Evolutionary conservation across 2,329 filamentous ascomycete genomes (phyloP).

Genomic region (Penicillium capsulatum): DNA sequence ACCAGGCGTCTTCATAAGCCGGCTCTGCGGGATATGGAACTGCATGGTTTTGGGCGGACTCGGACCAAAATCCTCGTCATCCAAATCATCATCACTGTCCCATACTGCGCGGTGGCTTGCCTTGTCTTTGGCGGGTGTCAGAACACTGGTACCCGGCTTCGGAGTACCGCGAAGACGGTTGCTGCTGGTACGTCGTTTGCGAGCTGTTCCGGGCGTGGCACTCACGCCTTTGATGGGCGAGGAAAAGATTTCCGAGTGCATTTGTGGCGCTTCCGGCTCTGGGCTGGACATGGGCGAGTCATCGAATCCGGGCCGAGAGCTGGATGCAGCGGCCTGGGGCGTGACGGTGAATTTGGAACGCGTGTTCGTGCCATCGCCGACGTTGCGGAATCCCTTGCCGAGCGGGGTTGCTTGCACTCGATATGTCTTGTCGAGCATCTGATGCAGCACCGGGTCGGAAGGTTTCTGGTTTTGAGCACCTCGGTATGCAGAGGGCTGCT

Average conservation of each 20-base stretch:
- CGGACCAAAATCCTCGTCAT: slow-evolving; percentile 62
- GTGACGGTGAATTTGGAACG: slow-evolving; percentile 33
- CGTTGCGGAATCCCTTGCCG: slow-evolving; percentile 44
- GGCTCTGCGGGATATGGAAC: slow-evolving; percentile 49
- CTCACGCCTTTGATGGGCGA: slow-evolving; percentile 56
- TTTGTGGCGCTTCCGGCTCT: slow-evolving; percentile 72
- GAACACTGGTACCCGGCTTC: slow-evolving; percentile 80
- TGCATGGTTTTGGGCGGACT: slow-evolving; percentile 77
- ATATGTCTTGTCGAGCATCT: slow-evolving; percentile 92
- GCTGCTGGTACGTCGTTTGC: slow-evolving; percentile 41
- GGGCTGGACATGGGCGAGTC: slow-evolving; percentile 66
- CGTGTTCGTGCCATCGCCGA: slow-evolving; percentile 18
- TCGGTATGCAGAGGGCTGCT: slow-evolving; percentile 36
- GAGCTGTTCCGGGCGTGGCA: slow-evolving; percentile 38
- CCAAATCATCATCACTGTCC: slow-evolving; percentile 68
- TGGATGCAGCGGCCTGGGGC: slow-evolving; percentile 27
- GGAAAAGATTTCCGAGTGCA: slow-evolving; percentile 81
- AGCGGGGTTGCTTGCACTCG: slow-evolving; percentile 89
- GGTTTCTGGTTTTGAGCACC: slow-evolving; percentile 38
- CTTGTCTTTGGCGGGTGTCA: slow-evolving; percentile 60
- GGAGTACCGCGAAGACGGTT: slow-evolving; percentile 42
- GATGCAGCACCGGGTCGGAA: slow-evolving; percentile 75
- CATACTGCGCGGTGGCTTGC: slow-evolving; percentile 50
- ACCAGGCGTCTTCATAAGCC: slow-evolving; percentile 49
- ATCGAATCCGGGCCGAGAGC: slow-evolving; percentile 28